A percentile compares a stretch with the other conserved stretches of the same genome.
Evolutionary conservation across 208 protist genomes (phyloP).

Genomic region (Porcisia deanei): DNA sequence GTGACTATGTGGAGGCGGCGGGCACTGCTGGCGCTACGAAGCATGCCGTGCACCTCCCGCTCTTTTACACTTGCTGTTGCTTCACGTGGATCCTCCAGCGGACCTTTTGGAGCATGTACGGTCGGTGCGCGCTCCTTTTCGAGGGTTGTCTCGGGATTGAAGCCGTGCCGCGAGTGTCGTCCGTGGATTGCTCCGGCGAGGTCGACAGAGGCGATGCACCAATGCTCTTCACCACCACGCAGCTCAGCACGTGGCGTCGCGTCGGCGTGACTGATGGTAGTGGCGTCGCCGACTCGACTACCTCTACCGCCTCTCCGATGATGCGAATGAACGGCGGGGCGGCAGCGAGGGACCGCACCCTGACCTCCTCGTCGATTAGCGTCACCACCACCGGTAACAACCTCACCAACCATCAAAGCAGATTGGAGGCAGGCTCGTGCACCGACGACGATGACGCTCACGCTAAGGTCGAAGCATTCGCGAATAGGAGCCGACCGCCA

Average conservation of each 20-base stretch:
- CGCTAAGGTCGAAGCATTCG: background rate
- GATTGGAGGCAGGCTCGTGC: background rate
- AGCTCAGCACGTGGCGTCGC: constrained; percentile 8
- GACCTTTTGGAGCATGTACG: constrained; percentile 59
- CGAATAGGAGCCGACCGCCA: background rate
- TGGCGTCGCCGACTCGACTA: background rate
- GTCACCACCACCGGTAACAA: background rate
- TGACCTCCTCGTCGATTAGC: constrained; percentile 2
- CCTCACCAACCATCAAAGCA: background rate
- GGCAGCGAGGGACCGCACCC: background rate
- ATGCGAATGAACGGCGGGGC: background rate
- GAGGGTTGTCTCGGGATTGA: constrained; percentile 42
- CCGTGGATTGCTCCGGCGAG: constrained; percentile 2
- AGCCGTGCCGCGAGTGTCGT: constrained; percentile 17
- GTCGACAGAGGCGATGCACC: background rate
- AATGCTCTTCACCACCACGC: constrained; percentile 13
- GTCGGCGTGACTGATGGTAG: background rate
- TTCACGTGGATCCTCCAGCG: constrained; percentile 74
- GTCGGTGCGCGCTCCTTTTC: constrained; percentile 66
- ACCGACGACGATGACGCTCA: background rate
- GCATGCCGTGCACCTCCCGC: constrained; percentile 28
- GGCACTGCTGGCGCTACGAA: constrained; percentile 7
- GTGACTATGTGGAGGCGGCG: constrained; percentile 12
- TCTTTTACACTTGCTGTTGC: constrained; percentile 52
- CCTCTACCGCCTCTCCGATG: background rate